A percentile compares a stretch with the other conserved stretches of the same genome.
These are phyloP conservation scores for Tylopilus orsonianus DNA, from an alignment of 1,284 basidiomycete genomes.

Conservation along the genomic window DNA sequence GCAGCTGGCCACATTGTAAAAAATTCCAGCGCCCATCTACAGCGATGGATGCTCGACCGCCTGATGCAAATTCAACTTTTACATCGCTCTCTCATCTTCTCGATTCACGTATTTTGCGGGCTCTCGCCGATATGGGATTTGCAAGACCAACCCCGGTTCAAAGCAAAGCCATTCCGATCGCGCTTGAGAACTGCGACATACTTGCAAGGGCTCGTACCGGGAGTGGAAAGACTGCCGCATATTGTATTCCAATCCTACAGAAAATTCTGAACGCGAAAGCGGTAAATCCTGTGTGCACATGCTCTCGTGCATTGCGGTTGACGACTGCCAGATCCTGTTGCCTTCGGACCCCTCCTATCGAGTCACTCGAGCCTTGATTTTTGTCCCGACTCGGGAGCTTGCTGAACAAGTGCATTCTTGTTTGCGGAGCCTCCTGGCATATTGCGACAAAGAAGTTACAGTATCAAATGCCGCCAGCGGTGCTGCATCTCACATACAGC, in stretches of 20 bases:
- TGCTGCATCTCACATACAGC: conserved; percentile 72
- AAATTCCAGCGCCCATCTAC: neutral
- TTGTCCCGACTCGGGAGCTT: conserved; percentile 94
- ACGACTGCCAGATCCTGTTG: conserved; percentile 33
- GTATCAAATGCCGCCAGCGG: conserved; percentile 83
- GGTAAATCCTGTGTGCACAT: conserved; percentile 50
- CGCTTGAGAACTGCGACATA: conserved; percentile 89
- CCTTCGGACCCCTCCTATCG: conserved; percentile 46
- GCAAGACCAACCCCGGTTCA: conserved; percentile 83
- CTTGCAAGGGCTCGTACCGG: conserved; percentile 94
- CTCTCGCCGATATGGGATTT: conserved; percentile 80
- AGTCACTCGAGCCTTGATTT: conserved; percentile 77
- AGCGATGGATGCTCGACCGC: conserved; percentile 16
- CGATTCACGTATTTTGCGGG: conserved; percentile 73
- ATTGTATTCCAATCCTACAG: conserved; percentile 89
- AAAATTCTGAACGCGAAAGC: conserved; percentile 83
- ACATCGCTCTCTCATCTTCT: conserved; percentile 70
- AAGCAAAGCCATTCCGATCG: conserved; percentile 79
- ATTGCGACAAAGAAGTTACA: conserved; percentile 76
- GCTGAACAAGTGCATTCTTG: conserved; percentile 86
- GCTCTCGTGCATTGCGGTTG: neutral
- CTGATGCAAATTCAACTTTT: conserved; percentile 59
- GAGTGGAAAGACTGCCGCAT: conserved; percentile 96
- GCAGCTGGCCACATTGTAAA: too few species aligned
- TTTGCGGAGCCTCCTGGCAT: conserved; percentile 64